Percentiles rank a stretch among this genome's conserved stretches.
These are phyloP conservation scores for Schizosaccharomyces versatilis DNA, from an alignment of 1,139 yeast genomes.

Conservation along the genomic window DNA sequence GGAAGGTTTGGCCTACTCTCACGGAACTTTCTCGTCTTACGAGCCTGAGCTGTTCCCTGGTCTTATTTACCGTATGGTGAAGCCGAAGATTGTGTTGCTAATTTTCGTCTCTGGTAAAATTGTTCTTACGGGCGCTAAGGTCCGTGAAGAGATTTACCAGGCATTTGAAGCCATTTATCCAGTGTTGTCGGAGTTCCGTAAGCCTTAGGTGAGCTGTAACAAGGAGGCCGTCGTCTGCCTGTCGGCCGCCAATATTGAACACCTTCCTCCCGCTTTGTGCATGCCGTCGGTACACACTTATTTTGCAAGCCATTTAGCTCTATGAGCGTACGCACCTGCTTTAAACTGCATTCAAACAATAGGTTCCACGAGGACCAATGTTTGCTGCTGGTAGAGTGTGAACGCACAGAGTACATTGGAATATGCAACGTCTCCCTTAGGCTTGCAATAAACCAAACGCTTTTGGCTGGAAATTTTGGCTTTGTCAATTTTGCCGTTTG, in stretches of 20 bases:
- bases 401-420: no score
- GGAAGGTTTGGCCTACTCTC: constrained; percentile 94
- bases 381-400: background rate
- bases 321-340: no score
- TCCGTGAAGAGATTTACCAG: constrained; percentile 92
- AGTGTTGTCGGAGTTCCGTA: constrained; percentile 91
- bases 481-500: no score
- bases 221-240: background rate
- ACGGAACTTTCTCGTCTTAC: constrained; percentile 95
- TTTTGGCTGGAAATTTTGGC: no score
- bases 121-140: constrained; percentile 96
- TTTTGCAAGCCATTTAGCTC: constrained; percentile 17
- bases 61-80: constrained; percentile 95
- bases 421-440: no score
- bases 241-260: no score
- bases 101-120: constrained; percentile 94
- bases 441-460: no score
- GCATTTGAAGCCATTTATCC: constrained; percentile 95
- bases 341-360: no score
- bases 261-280: constrained; percentile 17
- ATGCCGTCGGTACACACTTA: constrained; percentile 21
- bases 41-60: constrained; percentile 98
- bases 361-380: no score
- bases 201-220: constrained; percentile 17
- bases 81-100: constrained; percentile 86